Evolutionary conservation across 495 filamentous ascomycete species (phyloP).

Genomic region (Xylaria sp.): DNA sequence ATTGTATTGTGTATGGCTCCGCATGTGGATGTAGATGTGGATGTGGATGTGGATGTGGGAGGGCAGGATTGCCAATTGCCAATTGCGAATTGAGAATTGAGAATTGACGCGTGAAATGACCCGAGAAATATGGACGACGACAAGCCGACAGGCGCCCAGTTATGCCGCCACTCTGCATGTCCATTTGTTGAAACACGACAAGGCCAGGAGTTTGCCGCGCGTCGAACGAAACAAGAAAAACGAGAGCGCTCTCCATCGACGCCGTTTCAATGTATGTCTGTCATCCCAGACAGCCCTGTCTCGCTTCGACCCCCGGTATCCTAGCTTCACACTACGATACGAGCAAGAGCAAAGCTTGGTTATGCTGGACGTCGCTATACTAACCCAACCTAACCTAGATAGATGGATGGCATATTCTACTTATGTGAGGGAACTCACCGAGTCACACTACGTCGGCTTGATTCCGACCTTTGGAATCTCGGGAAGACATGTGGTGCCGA

Average conservation of each 20-base stretch:
- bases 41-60: too few relatives aligned
- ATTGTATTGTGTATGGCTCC: background rate
- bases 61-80: too few relatives aligned
- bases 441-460: constrained; percentile 3
- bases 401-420: too few relatives aligned
- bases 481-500: background rate
- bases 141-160: background rate
- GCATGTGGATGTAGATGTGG: too few relatives aligned
- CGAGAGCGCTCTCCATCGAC: constrained; percentile 1
- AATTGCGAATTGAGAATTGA: too few relatives aligned
- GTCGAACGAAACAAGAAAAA: constrained; percentile 36
- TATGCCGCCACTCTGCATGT: constrained; percentile 11
- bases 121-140: background rate
- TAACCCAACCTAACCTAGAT: too few relatives aligned
- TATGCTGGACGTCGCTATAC: background rate
- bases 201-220: constrained; percentile 32
- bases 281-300: constrained; percentile 26
- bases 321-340: background rate
- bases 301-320: constrained; percentile 12
- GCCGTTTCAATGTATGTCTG: constrained; percentile 29
- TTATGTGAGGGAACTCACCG: background rate
- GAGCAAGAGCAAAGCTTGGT: constrained; percentile 15
- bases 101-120: background rate
- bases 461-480: background rate
- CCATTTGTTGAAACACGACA: constrained; percentile 35